These are phyloP conservation scores for Chaetomium fimeti DNA, from an alignment of 495 filamentous ascomycete species.

Conservation along the genomic window DNA sequence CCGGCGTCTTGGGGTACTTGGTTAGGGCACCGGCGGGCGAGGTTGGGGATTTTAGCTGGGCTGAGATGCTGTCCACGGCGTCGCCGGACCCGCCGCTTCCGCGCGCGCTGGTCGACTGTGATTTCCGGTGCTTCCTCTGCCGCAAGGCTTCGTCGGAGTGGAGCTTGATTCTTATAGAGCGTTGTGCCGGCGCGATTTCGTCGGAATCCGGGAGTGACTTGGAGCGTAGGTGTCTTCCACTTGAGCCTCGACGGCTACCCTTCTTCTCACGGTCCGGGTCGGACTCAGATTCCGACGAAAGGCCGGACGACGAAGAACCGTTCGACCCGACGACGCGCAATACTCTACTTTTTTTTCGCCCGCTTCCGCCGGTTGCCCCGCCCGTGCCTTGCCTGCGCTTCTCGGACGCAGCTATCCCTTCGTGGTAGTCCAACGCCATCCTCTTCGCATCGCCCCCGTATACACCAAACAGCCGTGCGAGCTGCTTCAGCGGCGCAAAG, in stretches of 20 bases:
- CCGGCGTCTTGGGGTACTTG: slow-evolving; percentile 83
- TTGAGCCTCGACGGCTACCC: slow-evolving; percentile 26
- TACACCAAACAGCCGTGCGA: slow-evolving; percentile 57
- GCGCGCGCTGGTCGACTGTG: slow-evolving; percentile 44
- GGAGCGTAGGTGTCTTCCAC: slow-evolving; percentile 49
- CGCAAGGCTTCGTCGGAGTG: slow-evolving; percentile 73
- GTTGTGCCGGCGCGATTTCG: slow-evolving; percentile 63
- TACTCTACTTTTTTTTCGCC: slow-evolving; percentile 27
- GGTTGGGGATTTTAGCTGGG: slow-evolving; percentile 82
- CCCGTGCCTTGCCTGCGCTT: slow-evolving; percentile 24
- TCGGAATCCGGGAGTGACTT: slow-evolving; percentile 55
- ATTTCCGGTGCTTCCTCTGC: slow-evolving; percentile 59
- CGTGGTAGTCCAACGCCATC: slow-evolving; percentile 41
- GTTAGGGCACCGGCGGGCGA: slow-evolving; percentile 77
- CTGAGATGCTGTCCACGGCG: slow-evolving; percentile 41
- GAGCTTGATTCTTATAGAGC: slow-evolving; percentile 88
- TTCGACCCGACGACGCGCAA: slow-evolving; percentile 51
- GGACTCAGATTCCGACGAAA: slow-evolving; percentile 61
- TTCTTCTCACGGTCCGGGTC: slow-evolving; percentile 39
- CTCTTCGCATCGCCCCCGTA: slow-evolving; percentile 40
- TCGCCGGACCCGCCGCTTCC: slow-evolving; percentile 12
- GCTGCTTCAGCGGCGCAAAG: slow-evolving; percentile 68
- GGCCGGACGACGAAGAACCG: slow-evolving; percentile 58
- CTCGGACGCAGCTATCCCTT: slow-evolving; percentile 36
- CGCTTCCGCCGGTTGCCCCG: slow-evolving; percentile 15